Conservation (phyloP, 2,329 filamentous ascomycete genomes). For the Fusarium nematophilum region DNA sequence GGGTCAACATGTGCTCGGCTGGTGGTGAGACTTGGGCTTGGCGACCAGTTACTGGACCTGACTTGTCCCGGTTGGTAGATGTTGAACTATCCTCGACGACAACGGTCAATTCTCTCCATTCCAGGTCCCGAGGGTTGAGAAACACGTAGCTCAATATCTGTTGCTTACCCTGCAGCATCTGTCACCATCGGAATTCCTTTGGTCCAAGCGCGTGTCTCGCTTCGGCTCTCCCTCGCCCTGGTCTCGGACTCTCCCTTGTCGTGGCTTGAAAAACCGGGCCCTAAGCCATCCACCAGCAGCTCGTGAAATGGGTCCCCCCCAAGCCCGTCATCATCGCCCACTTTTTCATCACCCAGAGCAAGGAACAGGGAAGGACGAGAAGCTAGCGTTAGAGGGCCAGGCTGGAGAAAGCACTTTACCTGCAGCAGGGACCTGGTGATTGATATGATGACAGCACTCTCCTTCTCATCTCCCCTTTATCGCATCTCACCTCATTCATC, state of each 20-base stretch:
- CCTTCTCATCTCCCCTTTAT: slow-evolving; percentile 1
- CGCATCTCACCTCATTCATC: background rate
- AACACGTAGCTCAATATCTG: background rate
- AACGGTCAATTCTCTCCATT: background rate
- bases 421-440: slow-evolving; percentile 22
- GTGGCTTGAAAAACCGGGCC: slow-evolving; percentile 25
- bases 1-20: too few species aligned
- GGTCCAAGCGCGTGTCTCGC: slow-evolving; percentile 25
- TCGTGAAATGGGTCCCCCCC: slow-evolving; percentile 19
- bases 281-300: slow-evolving; percentile 16
- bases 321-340: slow-evolving; percentile 30
- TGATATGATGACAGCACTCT: slow-evolving; percentile 14
- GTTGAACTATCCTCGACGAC: background rate
- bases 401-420: slow-evolving; percentile 34
- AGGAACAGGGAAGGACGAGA: too few species aligned
- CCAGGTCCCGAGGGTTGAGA: background rate
- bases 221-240: slow-evolving; percentile 20
- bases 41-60: too few species aligned
- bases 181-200: slow-evolving; percentile 11
- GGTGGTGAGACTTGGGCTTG: too few species aligned
- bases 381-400: background rate
- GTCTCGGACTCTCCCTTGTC: slow-evolving; percentile 22
- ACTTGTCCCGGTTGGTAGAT: too few species aligned
- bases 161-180: slow-evolving; percentile 21
- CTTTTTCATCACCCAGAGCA: slow-evolving; percentile 23